Conservation (phyloP, 2,329 filamentous ascomycete species). For the Alternaria gansuensis region DNA sequence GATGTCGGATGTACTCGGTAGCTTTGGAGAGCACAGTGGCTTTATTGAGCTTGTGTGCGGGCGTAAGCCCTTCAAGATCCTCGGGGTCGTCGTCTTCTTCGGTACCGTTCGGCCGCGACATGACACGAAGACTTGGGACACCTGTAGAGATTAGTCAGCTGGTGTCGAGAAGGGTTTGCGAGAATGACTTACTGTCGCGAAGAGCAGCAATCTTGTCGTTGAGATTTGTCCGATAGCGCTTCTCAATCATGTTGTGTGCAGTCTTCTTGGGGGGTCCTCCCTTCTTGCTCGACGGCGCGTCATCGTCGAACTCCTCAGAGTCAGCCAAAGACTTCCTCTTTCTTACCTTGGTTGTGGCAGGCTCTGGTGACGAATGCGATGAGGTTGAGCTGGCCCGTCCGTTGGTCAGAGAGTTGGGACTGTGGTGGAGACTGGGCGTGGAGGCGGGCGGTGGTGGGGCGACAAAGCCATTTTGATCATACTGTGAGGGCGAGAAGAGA, state of each 20-base stretch:
- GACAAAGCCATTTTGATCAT: slow-evolving; percentile 37
- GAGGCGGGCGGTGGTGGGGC: slow-evolving; percentile 39
- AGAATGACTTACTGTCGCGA: slow-evolving; percentile 69
- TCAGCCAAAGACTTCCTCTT: slow-evolving; percentile 57
- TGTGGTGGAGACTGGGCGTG: slow-evolving; percentile 52
- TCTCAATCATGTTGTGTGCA: slow-evolving; percentile 98
- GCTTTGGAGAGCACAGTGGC: slow-evolving; percentile 96
- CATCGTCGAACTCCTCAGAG: slow-evolving; percentile 68
- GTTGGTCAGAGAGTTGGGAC: slow-evolving; percentile 48
- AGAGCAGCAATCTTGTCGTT: slow-evolving; percentile 97
- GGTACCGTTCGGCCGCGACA: slow-evolving; percentile 67
- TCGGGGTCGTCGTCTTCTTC: slow-evolving; percentile 84
- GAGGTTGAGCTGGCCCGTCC: slow-evolving; percentile 49
- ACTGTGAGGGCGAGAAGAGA: slow-evolving; percentile 43
- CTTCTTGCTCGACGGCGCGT: slow-evolving; percentile 60
- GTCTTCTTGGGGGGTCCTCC: slow-evolving; percentile 80
- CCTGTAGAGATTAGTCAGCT: slow-evolving; percentile 11
- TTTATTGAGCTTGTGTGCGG: slow-evolving; percentile 95
- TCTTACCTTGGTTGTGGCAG: slow-evolving; percentile 41
- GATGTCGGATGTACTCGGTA: slow-evolving; percentile 92
- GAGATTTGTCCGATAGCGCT: slow-evolving; percentile 92
- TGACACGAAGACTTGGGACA: slow-evolving; percentile 86
- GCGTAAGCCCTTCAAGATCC: slow-evolving; percentile 72
- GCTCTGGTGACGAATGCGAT: slow-evolving; percentile 71
- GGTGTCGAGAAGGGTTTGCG: not conserved